A percentile compares a stretch with the other conserved stretches of the same genome.
These are phyloP conservation scores for Rhizophagus prolifer DNA, from an alignment of 192 early-diverging fungal species.

Conservation along the genomic window DNA sequence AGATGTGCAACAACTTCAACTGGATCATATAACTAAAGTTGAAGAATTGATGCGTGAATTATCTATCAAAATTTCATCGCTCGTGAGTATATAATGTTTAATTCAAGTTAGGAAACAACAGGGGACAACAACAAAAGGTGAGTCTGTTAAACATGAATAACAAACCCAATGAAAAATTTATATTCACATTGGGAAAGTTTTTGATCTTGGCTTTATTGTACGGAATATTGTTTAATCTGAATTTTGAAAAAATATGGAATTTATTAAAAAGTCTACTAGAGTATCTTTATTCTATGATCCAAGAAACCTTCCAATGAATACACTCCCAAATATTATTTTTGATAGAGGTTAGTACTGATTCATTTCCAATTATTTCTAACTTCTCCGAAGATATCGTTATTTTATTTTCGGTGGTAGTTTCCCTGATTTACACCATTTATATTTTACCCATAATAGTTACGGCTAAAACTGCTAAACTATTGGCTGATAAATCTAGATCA, in stretches of 20 bases:
- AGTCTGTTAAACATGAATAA: not conserved
- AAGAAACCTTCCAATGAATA: constrained; percentile 19
- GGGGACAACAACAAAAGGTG: constrained; percentile 19
- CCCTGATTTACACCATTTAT: constrained; percentile 29
- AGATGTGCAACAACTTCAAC: constrained; percentile 14
- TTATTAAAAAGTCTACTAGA: not conserved
- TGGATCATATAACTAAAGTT: constrained; percentile 12
- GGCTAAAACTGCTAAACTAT: constrained; percentile 4
- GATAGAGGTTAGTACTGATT: constrained; percentile 15
- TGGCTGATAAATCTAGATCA: constrained; percentile 23
- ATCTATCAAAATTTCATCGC: constrained; percentile 10
- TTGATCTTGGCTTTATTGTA: constrained; percentile 7
- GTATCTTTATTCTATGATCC: constrained; percentile 19
- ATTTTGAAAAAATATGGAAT: constrained; percentile 11
- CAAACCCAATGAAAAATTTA: not conserved
- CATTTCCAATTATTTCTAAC: not conserved
- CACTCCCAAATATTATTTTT: constrained; percentile 27
- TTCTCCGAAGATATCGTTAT: constrained; percentile 21
- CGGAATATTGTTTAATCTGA: constrained; percentile 6
- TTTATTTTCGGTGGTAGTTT: constrained; percentile 17
- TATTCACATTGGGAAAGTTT: not conserved
- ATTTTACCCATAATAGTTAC: constrained; percentile 22
- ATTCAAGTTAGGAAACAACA: not conserved
- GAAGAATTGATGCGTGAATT: constrained; percentile 17
- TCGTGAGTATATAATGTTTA: constrained; percentile 23